Base-by-base conservation (phyloP, 2,329 filamentous ascomycete genomes). In the Fulvia fulva region DNA sequence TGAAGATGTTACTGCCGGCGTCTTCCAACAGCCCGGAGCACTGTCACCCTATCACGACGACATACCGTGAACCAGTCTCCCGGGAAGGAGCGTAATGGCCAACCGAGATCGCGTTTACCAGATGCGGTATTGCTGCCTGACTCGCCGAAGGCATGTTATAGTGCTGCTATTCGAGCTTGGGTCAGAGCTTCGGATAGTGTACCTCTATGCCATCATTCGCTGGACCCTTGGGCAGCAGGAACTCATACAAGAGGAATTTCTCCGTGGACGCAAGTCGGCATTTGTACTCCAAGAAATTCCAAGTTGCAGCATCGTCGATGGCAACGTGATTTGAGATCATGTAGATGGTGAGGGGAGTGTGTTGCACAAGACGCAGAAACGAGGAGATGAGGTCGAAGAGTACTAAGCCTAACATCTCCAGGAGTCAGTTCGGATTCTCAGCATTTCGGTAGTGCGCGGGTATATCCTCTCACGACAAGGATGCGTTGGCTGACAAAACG, bases 141-240 rank as follows among this genome's bases (percentile, higher is more conserved):
- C 28, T 32, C 28, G 28, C 28, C 28, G 28, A 12, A 5, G 11
- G 11, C 11, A 30, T 11, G 28, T 30, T 30, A 30, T 30, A 32
- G 28, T 32, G 28, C 28, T 32, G 28, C 28, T 2, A 7, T 32
- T 12, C 28, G 12, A 5, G 8, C 12, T 30, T 50, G 46, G 22
- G 46, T 30, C 46, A 50, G 46, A 25, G 46, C 46, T 50, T n/a
- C 46, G 46, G 46, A 50, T 50, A 50, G 26, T 23, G 26, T 32
- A 51, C 49, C 26, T 51, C n/a, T 16, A 32, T 34, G 49, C 49
- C 49, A 51, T 51, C 22, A 34, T 51, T 37, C 47, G 47, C 47
- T 34, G 25, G 26, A 25, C 47, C 47, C n/a, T 51, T 34, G 47
- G 47, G 47, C 47, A 51, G 47, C 49, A 51, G 28, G 3, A 41